Base-by-base conservation (phyloP, 352 stramenopile genomes). In the Phytopythium vexans region DNA sequence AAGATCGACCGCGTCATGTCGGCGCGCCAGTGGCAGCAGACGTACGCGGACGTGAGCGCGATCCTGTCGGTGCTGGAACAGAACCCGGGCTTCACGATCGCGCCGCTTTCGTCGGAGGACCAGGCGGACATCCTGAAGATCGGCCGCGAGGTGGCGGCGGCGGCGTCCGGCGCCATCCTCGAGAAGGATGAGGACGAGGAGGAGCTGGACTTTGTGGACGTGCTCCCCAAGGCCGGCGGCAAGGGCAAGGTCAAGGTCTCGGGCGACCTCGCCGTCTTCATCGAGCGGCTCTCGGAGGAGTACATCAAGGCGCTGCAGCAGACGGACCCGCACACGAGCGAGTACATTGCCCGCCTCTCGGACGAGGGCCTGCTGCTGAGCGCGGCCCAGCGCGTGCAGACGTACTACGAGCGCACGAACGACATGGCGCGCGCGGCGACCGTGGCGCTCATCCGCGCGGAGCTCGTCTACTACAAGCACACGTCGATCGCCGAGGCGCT, bases 281-380 rank as follows among this genome's bases (percentile, higher is more conserved):
- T 99, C 35, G 85, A 92, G 41, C 90, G 93, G 39, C 79, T 99
- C 16, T 92, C 96, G 48, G 95, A 99, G 62, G 96, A 99, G 72
- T 99, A 99, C 81, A 98, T 80, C 56, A 99, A 99, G 85, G 89
- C 72, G 38, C 68, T 99, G n/a, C 96, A 99, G 72, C 89, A 97
- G 52, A 97, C 92, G 35, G 97, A 98, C 62, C 93, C 95, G 46
- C 94, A 99, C 77, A 97, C 95, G 49, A 79, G 88, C 49, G 94
- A 98, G 60, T 99, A 98, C 73, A 90, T 99, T 40, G 62, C 72
- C 16, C 88, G 96, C 35, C 78, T 99, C 47, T 89, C 86, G 27
- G 95, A 99, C 66, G 96, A 99, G 71, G 82, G 79, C 8, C 74
- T 92, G 49, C 76, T 99, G 34, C 82, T 97, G 8, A 77, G 89